Conservation (phyloP, 116 monocot species). For the Iris pallida region DNA sequence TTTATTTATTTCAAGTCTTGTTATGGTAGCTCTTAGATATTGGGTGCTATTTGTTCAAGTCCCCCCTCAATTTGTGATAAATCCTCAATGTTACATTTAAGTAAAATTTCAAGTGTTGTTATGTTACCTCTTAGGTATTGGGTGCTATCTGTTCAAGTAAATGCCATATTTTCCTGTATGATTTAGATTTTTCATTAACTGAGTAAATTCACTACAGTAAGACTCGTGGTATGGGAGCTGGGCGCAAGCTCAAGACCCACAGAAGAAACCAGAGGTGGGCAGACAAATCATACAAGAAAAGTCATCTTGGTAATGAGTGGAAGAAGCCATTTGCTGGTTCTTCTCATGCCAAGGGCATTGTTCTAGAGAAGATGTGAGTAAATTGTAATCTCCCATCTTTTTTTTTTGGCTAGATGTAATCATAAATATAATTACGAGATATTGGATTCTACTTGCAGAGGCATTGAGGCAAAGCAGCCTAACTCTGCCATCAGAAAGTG, state of each 20-base stretch:
- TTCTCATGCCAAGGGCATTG: slow-evolving; percentile 50
- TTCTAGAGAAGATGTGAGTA: slow-evolving; percentile 37
- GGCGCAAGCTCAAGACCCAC: slow-evolving; percentile 50
- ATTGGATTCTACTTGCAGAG: slow-evolving; percentile 11
- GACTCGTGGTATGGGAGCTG: slow-evolving; percentile 53
- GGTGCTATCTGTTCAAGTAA: too few relatives aligned
- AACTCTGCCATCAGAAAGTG: slow-evolving; percentile 54
- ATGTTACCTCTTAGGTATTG: too few relatives aligned
- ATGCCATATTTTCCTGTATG: too few relatives aligned
- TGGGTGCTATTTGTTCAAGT: too few relatives aligned
- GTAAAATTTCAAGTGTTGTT: too few relatives aligned
- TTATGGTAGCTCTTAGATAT: too few relatives aligned
- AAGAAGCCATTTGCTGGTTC: slow-evolving; percentile 54
- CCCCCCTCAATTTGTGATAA: too few relatives aligned
- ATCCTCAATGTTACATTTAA: too few relatives aligned
- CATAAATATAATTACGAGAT: neutral
- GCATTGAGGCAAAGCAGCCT: slow-evolving; percentile 52
- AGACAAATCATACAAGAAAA: slow-evolving; percentile 50
- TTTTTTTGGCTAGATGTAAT: neutral
- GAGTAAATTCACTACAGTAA: slow-evolving; percentile 13
- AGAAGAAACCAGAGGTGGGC: slow-evolving; percentile 43
- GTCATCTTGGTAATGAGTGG: slow-evolving; percentile 51
- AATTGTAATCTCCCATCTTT: neutral
- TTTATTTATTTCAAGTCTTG: too few relatives aligned
- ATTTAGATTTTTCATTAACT: too few relatives aligned